Base-by-base conservation (phyloP, 1,284 basidiomycete genomes). In the Salmacisia buchloeana region DNA sequence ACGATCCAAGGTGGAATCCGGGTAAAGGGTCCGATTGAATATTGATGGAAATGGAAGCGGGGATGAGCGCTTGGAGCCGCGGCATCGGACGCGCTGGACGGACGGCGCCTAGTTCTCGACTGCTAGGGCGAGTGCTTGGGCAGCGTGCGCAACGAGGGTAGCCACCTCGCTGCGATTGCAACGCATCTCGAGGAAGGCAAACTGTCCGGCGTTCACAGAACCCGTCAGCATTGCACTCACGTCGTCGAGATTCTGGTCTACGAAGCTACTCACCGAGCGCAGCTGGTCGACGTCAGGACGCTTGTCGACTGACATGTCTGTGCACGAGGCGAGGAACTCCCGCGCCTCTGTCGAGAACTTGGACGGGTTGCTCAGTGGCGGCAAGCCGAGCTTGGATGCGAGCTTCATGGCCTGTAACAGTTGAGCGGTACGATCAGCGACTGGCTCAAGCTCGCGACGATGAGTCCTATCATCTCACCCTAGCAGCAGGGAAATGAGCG, bases 311-410 rank as follows among this genome's bases (percentile, higher is more conserved):
- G 72, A 64, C 67, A 74, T 72, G 63, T 75, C 69, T 9, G 72
- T 70, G 27, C 69, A 68, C 69, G 67, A 69, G n/a, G 73, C 68
- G 39, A 75, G 45, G 59, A 73, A 74, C n/a, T 72, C 65, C 57
- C 67, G 66, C 56, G 74, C 65, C 62, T 69, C 73, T 52, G 64
- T 62, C 38, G 73, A 73, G n/a, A 64, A 59, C 34, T 43, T 54
- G 2, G 41, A 49, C 0, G 70, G 60, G 33, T 66, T 34, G 21
- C 54, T 63, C 29, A 75, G 60, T 12, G 72, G 60, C 1, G 73
- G 73, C 36, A 75, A 43, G 6, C 73, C 73, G 31, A 67, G 54
- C 63, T 70, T 69, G 15, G 72, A 73, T 21, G 73, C 74, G 57
- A 73, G 56, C 54, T 67, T 75, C 56, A 75, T 74, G 39, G 73